phyloP scores from a whole-genome alignment of 176 grass and related monocot genomes.

The Phyllostachys edulis region DNA sequence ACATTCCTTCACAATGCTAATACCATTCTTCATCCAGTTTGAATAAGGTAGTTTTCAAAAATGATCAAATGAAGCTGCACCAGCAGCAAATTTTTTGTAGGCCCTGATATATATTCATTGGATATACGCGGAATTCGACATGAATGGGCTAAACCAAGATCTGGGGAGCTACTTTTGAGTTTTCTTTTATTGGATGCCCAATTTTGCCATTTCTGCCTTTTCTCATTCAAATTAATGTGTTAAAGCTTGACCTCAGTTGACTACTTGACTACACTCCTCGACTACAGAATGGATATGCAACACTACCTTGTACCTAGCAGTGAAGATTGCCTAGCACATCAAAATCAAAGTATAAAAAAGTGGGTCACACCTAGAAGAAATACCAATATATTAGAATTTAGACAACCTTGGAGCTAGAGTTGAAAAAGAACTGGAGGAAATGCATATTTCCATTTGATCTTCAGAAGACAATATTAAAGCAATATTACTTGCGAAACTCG shows the following conservation, averaged over 20 bases:
- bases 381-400: neutral
- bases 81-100: neutral
- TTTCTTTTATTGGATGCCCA: neutral
- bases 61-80: neutral
- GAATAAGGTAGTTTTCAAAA: neutral
- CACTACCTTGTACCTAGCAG: conserved; percentile 67
- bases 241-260: neutral
- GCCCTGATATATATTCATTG: too few species aligned
- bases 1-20: neutral
- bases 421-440: neutral
- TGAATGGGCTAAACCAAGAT: too few species aligned
- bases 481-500: neutral
- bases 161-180: too few species aligned
- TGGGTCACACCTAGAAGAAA: neutral
- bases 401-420: neutral
- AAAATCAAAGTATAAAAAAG: neutral
- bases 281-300: conserved; percentile 66
- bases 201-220: neutral
- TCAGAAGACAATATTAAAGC: neutral
- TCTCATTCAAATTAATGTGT: neutral
- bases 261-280: conserved; percentile 44
- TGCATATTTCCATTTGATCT: neutral
- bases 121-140: too few species aligned
- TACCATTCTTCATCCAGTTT: neutral
- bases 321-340: conserved; percentile 62